Conservation (phyloP, 129 eudicot genomes). For the Oenanthe sinensis region DNA sequence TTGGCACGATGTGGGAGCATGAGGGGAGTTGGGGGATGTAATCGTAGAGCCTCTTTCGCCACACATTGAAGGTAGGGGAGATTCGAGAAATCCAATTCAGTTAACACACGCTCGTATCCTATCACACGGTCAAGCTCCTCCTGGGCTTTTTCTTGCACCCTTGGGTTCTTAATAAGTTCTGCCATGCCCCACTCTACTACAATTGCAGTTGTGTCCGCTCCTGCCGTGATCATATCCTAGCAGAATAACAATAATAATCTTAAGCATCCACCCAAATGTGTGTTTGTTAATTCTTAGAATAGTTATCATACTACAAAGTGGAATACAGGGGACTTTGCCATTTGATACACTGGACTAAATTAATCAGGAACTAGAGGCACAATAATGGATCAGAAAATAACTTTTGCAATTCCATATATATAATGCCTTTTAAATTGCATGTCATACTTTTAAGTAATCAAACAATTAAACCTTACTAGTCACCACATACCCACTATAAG, state of each 20-base stretch:
- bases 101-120: conserved; percentile 6
- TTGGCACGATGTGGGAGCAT: conserved; percentile 13
- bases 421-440: no score
- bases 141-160: conserved; percentile 13
- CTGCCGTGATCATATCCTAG: conserved; percentile 10
- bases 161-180: conserved; percentile 7
- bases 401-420: no score
- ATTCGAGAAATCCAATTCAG: conserved; percentile 6
- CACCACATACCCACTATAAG: no score
- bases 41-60: conserved; percentile 8
- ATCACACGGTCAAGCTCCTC: conserved; percentile 13
- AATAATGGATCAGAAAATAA: not conserved
- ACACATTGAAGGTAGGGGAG: conserved; percentile 12
- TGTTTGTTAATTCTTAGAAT: not conserved
- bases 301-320: not conserved
- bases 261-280: not conserved
- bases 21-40: conserved; percentile 13
- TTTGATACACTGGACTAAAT: not conserved
- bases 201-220: conserved; percentile 12
- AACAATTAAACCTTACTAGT: not conserved
- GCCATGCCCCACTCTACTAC: conserved; percentile 12
- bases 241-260: not conserved
- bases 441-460: no score
- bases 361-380: not conserved
- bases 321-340: not conserved